Conservation (phyloP, 2,329 filamentous ascomycete species). For the Plectosphaerella plurivora region DNA sequence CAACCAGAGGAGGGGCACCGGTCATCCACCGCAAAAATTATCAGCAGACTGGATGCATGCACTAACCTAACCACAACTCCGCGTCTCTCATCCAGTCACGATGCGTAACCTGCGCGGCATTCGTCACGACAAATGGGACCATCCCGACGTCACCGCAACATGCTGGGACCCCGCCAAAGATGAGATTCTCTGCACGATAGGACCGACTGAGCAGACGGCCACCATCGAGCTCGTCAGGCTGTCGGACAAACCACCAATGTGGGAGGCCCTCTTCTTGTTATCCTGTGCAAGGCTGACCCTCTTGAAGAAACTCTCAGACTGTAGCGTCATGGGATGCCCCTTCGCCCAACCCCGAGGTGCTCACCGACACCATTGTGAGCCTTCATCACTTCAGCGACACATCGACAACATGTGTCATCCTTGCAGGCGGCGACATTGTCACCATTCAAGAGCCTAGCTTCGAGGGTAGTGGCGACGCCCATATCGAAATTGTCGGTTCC, state of each 20-base stretch:
- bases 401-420: constrained; percentile 71
- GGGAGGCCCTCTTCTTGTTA: constrained; percentile 20
- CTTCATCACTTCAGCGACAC: constrained; percentile 85
- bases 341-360: constrained; percentile 70
- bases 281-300: constrained; percentile 6
- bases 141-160: constrained; percentile 63
- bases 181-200: constrained; percentile 77
- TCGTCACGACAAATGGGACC: constrained; percentile 62
- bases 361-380: constrained; percentile 69
- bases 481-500: constrained; percentile 92
- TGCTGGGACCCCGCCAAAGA: constrained; percentile 83
- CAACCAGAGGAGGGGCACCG: too few species aligned
- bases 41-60: neutral
- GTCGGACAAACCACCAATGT: constrained; percentile 39
- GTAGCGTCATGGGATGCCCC: constrained; percentile 89
- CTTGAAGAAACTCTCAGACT: constrained; percentile 20
- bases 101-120: constrained; percentile 91
- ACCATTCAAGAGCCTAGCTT: constrained; percentile 67
- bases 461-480: constrained; percentile 44
- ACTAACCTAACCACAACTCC: constrained; percentile 12
- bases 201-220: constrained; percentile 66
- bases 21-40: too few species aligned
- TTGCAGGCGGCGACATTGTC: constrained; percentile 88
- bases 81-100: constrained; percentile 7
- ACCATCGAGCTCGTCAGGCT: constrained; percentile 68